phyloP scores from a whole-genome alignment of 495 filamentous ascomycete species.

The Penicillium coprophilum region DNA sequence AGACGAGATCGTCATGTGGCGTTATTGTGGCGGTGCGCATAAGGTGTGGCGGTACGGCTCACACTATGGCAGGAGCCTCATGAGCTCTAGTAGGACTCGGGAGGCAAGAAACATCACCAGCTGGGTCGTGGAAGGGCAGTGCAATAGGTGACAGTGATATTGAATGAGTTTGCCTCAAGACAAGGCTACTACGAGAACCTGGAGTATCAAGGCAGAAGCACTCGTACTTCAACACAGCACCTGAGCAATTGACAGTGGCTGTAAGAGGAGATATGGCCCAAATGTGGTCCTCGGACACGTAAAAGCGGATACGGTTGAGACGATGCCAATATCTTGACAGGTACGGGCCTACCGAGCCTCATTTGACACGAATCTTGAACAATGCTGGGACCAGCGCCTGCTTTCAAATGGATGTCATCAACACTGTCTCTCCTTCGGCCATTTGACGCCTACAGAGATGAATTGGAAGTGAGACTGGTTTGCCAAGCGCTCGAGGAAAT shows the following conservation, averaged over 20 bases:
- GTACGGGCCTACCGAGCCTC: neutral
- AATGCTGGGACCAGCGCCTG: neutral
- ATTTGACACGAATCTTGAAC: neutral
- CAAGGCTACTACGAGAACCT: neutral
- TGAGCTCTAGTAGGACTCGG: neutral
- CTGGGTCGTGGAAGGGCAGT: neutral
- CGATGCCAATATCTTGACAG: neutral
- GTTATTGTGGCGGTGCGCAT: neutral
- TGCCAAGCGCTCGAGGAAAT: neutral
- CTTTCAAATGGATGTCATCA: neutral
- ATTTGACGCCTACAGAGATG: neutral
- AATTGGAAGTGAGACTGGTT: neutral
- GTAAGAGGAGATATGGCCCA: neutral
- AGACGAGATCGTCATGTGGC: neutral
- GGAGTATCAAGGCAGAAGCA: neutral
- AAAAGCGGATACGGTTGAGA: too few relatives aligned
- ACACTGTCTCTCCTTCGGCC: neutral
- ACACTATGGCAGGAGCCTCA: neutral
- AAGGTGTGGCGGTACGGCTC: neutral
- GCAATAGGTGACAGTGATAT: neutral
- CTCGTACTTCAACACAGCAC: neutral
- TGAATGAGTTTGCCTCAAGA: too few relatives aligned
- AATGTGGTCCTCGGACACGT: neutral
- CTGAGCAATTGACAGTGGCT: neutral
- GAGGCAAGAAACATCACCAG: neutral